Percentiles rank a stretch among this genome's conserved stretches.
These are phyloP conservation scores for Clarireedia homoeocarpa DNA, from an alignment of 2,329 filamentous ascomycete species.

Conservation along the genomic window DNA sequence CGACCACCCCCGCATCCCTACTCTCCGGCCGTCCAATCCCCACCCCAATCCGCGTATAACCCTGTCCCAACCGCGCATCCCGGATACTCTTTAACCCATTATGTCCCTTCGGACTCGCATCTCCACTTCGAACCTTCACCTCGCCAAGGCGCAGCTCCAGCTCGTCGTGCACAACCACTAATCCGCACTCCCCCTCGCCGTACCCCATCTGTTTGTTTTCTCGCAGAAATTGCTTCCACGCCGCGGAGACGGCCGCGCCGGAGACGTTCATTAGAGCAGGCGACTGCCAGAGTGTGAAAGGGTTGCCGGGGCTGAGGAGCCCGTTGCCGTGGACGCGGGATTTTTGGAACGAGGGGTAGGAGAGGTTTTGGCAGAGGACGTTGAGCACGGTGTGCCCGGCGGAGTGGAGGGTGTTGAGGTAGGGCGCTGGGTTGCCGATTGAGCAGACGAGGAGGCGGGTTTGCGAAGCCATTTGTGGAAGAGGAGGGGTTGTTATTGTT, in stretches of 20 bases:
- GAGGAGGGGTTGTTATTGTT: not conserved
- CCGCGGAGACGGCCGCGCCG: conserved; percentile 59
- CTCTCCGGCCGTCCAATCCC: conserved; percentile 79
- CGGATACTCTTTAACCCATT: conserved; percentile 67
- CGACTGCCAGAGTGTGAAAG: conserved; percentile 65
- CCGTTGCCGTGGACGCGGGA: conserved; percentile 40
- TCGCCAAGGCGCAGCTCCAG: conserved; percentile 65
- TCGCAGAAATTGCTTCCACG: conserved; percentile 52
- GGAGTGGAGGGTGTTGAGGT: conserved; percentile 74
- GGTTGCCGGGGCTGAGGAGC: conserved; percentile 39
- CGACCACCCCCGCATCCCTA: conserved; percentile 59
- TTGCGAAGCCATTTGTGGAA: conserved; percentile 16
- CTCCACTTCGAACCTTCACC: conserved; percentile 56
- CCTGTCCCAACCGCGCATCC: conserved; percentile 36
- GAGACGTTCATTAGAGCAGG: conserved; percentile 78
- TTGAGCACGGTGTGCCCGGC: conserved; percentile 75
- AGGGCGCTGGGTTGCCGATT: conserved; percentile 74
- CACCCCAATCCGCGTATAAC: conserved; percentile 58
- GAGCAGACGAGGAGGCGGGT: conserved; percentile 69
- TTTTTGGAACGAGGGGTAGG: conserved; percentile 40
- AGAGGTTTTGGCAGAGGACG: conserved; percentile 36
- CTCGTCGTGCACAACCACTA: conserved; percentile 87
- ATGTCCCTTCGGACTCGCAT: conserved; percentile 59
- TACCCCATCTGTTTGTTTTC: conserved; percentile 28
- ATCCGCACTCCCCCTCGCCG: conserved; percentile 31